Evolutionary conservation across 1,284 basidiomycete species (phyloP).

Genomic region (Fistulinella cinereoalba): DNA sequence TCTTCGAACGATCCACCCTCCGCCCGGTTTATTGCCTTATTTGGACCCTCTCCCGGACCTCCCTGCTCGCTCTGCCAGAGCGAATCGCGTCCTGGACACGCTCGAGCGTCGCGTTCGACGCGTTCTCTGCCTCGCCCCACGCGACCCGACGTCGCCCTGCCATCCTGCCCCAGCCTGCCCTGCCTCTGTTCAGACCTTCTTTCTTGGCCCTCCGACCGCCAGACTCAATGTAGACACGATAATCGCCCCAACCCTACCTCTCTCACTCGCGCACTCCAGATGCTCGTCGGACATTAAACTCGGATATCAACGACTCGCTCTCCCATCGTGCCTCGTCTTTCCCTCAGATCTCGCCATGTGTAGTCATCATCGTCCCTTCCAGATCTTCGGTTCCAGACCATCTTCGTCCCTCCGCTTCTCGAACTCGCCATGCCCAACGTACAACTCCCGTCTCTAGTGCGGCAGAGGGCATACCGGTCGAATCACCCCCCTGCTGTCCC

Average conservation of each 20-base stretch:
- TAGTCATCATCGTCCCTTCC: constrained; percentile 6
- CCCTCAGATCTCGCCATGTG: constrained; percentile 15
- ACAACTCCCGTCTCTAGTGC: constrained; percentile 9
- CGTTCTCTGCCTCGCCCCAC: neutral
- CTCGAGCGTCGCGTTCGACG: too few species aligned
- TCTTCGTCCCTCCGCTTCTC: constrained; percentile 8
- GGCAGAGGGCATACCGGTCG: constrained; percentile 23
- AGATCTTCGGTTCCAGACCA: constrained; percentile 16
- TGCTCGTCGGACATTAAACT: constrained; percentile 26
- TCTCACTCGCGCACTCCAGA: neutral
- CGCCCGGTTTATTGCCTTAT: constrained; percentile 9
- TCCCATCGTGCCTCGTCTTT: constrained; percentile 5
- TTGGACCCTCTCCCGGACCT: neutral
- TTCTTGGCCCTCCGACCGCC: constrained; percentile 11
- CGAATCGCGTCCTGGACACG: too few species aligned
- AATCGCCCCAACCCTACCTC: neutral
- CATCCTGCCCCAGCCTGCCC: neutral
- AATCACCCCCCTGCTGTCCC: constrained; percentile 3
- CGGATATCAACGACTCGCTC: constrained; percentile 4
- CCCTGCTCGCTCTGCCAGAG: neutral
- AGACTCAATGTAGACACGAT: constrained; percentile 1
- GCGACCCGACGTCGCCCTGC: too few species aligned
- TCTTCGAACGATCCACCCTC: constrained; percentile 21
- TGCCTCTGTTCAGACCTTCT: constrained; percentile 13
- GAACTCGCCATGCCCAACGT: constrained; percentile 11